These are phyloP conservation scores for Penicillium atrosanguineum DNA, from an alignment of 495 filamentous ascomycete species.

Conservation along the genomic window DNA sequence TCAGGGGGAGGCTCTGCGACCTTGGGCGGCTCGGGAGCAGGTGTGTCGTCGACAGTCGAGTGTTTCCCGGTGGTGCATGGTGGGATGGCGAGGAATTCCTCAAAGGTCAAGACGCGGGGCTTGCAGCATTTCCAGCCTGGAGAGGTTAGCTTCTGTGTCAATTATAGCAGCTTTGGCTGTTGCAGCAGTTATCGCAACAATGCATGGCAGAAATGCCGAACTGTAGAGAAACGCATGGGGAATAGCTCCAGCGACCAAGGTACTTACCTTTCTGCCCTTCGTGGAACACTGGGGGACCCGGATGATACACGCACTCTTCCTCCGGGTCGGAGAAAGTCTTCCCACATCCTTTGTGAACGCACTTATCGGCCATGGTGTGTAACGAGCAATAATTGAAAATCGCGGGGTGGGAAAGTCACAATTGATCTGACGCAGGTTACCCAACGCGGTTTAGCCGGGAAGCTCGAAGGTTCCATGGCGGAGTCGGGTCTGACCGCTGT, in stretches of 20 bases:
- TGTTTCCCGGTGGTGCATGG: slow-evolving; percentile 95
- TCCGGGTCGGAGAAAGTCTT: slow-evolving; percentile 81
- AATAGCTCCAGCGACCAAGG: slow-evolving; percentile 32
- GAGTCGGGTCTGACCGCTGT: slow-evolving; percentile 14
- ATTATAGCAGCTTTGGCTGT: background rate
- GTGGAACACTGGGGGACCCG: slow-evolving; percentile 92
- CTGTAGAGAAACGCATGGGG: slow-evolving; percentile 2
- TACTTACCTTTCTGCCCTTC: slow-evolving; percentile 95
- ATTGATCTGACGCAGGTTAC: slow-evolving; percentile 14
- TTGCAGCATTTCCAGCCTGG: slow-evolving; percentile 99
- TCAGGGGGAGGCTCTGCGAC: slow-evolving; percentile 31
- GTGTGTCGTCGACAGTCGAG: slow-evolving; percentile 78
- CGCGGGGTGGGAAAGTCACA: background rate
- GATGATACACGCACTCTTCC: slow-evolving; percentile 88
- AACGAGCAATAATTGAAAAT: slow-evolving; percentile 3
- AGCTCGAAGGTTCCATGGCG: slow-evolving; percentile 51
- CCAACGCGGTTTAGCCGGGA: slow-evolving; percentile 38
- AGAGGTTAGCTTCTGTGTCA: slow-evolving; percentile 6
- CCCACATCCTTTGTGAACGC: slow-evolving; percentile 92
- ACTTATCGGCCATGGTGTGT: slow-evolving; percentile 75
- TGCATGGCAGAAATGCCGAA: background rate
- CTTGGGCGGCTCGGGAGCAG: slow-evolving; percentile 50
- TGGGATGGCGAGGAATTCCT: slow-evolving; percentile 93
- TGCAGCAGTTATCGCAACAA: background rate
- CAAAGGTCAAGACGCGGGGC: slow-evolving; percentile 94